Conservation (phyloP, 2,329 filamentous ascomycete species). For the Calonectria pseudoreteaudii region DNA sequence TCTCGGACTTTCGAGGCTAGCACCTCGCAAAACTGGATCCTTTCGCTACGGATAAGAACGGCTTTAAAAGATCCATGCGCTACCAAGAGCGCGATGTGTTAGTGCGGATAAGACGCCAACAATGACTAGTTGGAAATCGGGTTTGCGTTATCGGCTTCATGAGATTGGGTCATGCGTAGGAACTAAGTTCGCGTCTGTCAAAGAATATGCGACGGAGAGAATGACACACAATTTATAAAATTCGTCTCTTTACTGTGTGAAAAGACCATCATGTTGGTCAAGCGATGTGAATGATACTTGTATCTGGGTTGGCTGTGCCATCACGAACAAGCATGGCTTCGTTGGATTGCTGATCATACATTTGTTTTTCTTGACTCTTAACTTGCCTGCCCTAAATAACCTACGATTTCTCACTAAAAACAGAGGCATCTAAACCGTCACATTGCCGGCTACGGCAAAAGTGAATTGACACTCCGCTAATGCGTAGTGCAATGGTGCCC, state of each 20-base stretch:
- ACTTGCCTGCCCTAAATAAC: too few relatives aligned
- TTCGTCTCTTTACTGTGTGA: background rate
- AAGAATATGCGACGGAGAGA: background rate
- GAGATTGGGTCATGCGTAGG: too few relatives aligned
- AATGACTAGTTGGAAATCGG: background rate
- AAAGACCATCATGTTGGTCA: background rate
- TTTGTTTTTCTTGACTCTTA: too few relatives aligned
- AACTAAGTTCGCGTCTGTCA: background rate
- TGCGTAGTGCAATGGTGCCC: too few relatives aligned
- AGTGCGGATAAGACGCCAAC: background rate
- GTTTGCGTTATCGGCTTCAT: background rate
- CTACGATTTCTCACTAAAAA: too few relatives aligned
- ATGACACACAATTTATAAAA: background rate
- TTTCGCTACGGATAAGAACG: background rate
- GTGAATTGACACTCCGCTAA: too few relatives aligned
- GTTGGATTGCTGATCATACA: too few relatives aligned
- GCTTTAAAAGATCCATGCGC: background rate
- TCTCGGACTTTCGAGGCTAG: background rate
- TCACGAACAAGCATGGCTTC: background rate
- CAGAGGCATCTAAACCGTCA: too few relatives aligned
- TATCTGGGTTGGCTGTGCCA: background rate
- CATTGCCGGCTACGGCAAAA: too few relatives aligned
- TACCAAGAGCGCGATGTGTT: background rate
- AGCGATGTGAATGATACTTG: background rate
- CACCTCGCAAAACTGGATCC: background rate